Evolutionary conservation across 129 eudicot species (phyloP).

Genomic region (Scalesia atractyloides): DNA sequence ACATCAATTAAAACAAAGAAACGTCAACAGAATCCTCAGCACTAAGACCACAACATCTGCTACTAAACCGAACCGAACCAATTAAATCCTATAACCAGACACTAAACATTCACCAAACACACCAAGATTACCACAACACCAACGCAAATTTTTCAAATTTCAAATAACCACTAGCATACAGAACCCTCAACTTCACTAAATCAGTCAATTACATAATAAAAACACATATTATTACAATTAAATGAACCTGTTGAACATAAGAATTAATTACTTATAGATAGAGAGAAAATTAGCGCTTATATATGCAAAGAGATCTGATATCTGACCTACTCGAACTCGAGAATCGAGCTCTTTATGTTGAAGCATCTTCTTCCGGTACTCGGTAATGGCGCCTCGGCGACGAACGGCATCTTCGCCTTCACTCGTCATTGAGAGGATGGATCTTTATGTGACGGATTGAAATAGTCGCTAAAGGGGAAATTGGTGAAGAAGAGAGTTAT

Average conservation of each 20-base stretch:
- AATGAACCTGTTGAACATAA: background rate
- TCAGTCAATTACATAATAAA: background rate
- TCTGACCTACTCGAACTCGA: constrained; percentile 68
- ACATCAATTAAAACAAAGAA: background rate
- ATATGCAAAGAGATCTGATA: constrained; percentile 3
- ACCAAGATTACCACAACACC: background rate
- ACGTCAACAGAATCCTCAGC: background rate
- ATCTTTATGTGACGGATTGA: constrained; percentile 18
- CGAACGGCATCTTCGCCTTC: constrained; percentile 86
- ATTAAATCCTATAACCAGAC: constrained; percentile 17
- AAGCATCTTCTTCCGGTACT: constrained; percentile 77
- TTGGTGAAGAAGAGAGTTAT: background rate
- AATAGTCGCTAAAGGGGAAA: background rate
- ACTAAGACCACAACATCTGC: background rate
- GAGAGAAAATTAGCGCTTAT: constrained; percentile 29
- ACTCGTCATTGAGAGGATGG: constrained; percentile 42
- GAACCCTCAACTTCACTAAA: background rate
- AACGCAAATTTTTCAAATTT: background rate
- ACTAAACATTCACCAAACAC: constrained; percentile 22
- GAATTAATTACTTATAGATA: background rate
- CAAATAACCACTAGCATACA: background rate
- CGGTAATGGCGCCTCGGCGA: constrained; percentile 57
- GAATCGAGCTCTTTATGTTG: constrained; percentile 85
- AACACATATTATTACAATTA: background rate
- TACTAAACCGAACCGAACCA: background rate